These are phyloP conservation scores for Pseudozyma pruni DNA, from an alignment of 1,284 basidiomycete genomes.

Conservation along the genomic window DNA sequence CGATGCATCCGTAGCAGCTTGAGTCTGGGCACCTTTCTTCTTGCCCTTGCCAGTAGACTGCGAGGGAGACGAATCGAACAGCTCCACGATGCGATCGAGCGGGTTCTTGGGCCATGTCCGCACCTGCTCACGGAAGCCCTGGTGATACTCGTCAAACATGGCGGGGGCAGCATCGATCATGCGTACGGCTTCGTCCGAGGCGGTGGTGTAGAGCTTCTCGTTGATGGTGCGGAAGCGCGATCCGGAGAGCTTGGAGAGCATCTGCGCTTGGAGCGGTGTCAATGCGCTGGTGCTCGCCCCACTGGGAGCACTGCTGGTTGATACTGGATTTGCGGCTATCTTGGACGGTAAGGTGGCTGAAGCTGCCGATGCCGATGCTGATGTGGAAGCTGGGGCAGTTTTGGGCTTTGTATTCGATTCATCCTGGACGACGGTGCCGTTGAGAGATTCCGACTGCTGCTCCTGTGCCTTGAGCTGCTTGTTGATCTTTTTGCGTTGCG, in stretches of 20 bases:
- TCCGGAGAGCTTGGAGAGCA: slow-evolving; percentile 61
- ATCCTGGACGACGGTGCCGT: too few species aligned
- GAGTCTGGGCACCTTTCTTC: not conserved
- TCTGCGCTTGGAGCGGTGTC: slow-evolving; percentile 55
- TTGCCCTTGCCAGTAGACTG: slow-evolving; percentile 9
- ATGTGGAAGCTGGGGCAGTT: not conserved
- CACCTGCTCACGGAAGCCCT: slow-evolving; percentile 65
- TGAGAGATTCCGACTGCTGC: too few species aligned
- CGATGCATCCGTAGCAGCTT: not conserved
- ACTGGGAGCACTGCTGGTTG: not conserved
- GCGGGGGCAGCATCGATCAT: slow-evolving; percentile 57
- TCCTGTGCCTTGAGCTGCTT: slow-evolving; percentile 42
- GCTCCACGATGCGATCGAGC: slow-evolving; percentile 56
- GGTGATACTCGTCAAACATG: slow-evolving; percentile 64
- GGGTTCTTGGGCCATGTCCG: slow-evolving; percentile 67
- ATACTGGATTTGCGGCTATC: not conserved
- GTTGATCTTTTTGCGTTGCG: slow-evolving; percentile 61
- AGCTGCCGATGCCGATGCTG: not conserved
- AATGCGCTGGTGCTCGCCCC: slow-evolving; percentile 21
- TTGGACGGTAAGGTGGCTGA: not conserved
- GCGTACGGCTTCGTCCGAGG: slow-evolving; percentile 49
- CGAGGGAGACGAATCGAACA: slow-evolving; percentile 22
- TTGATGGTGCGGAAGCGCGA: slow-evolving; percentile 68
- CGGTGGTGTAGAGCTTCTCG: slow-evolving; percentile 65
- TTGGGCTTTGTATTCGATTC: too few species aligned